A percentile compares a stretch with the other conserved stretches of the same genome.
Conservation (phyloP, 257 asterid genomes). For the Dorcoceras hygrometricum region DNA sequence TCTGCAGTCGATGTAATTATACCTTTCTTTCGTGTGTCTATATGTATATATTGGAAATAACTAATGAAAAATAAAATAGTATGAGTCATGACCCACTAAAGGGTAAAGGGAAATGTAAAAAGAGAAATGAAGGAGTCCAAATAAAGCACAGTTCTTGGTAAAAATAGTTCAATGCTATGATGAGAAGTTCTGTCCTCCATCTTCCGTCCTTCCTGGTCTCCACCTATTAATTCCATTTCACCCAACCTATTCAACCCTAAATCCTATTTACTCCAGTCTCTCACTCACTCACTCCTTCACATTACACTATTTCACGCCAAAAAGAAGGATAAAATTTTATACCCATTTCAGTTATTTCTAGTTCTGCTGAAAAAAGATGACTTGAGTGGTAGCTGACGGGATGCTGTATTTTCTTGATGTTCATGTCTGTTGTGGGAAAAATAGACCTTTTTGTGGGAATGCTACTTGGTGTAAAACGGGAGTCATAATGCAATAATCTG, state of each 20-base stretch:
- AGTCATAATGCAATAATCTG: not conserved
- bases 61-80: too few relatives aligned
- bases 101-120: too few relatives aligned
- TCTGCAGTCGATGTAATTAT: too few relatives aligned
- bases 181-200: not conserved
- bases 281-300: not conserved
- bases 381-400: constrained; percentile 20
- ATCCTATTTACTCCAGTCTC: not conserved
- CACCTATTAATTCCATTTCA: not conserved
- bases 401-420: constrained; percentile 26
- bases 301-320: not conserved
- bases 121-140: not conserved
- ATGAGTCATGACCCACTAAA: too few relatives aligned
- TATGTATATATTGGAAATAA: too few relatives aligned
- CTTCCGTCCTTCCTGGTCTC: not conserved
- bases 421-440: constrained; percentile 10
- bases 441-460: constrained; percentile 20
- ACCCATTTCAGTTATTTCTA: not conserved
- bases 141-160: not conserved
- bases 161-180: not conserved
- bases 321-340: too few relatives aligned
- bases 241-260: not conserved
- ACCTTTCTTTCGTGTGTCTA: too few relatives aligned
- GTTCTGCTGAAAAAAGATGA: not conserved
- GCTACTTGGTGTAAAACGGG: constrained; percentile 30